Conservation (phyloP, 2,329 filamentous ascomycete species). For the Aspergillus ruber region DNA sequence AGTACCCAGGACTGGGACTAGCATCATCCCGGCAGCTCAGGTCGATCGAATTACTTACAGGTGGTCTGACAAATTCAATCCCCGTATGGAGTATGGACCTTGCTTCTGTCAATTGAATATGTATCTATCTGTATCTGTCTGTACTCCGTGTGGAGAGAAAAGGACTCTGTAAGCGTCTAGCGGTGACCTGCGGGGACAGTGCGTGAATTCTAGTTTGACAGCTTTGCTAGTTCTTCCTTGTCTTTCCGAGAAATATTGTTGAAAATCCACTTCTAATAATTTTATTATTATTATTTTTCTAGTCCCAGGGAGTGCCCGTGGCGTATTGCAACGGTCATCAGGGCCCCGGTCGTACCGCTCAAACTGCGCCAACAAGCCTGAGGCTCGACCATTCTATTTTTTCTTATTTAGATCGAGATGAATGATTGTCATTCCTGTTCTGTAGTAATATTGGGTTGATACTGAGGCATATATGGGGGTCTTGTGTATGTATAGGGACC, state of each 20-base stretch:
- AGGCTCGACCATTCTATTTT: neutral
- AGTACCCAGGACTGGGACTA: conserved; percentile 4
- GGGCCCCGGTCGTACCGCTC: neutral
- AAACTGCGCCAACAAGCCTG: neutral
- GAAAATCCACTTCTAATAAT: too few relatives aligned
- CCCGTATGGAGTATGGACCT: neutral
- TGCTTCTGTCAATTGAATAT: neutral
- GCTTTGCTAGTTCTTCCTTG: too few relatives aligned
- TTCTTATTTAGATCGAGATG: neutral
- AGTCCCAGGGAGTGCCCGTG: conserved; percentile 1
- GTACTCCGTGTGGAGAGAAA: neutral
- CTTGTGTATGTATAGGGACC: too few relatives aligned
- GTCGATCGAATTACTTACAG: conserved; percentile 21
- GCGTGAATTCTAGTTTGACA: too few relatives aligned
- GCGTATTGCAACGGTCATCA: conserved; percentile 8
- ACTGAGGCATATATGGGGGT: too few relatives aligned
- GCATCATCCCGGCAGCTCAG: conserved; percentile 16
- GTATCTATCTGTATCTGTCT: neutral
- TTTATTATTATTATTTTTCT: too few relatives aligned
- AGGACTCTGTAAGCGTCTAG: too few relatives aligned
- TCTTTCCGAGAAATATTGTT: too few relatives aligned
- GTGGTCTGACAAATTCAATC: neutral
- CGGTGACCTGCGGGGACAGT: too few relatives aligned
- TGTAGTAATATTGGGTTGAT: too few relatives aligned
- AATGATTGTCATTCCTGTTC: too few relatives aligned